Conservation (phyloP, 2,329 filamentous ascomycete species). For the Incumbomyces lentus region DNA sequence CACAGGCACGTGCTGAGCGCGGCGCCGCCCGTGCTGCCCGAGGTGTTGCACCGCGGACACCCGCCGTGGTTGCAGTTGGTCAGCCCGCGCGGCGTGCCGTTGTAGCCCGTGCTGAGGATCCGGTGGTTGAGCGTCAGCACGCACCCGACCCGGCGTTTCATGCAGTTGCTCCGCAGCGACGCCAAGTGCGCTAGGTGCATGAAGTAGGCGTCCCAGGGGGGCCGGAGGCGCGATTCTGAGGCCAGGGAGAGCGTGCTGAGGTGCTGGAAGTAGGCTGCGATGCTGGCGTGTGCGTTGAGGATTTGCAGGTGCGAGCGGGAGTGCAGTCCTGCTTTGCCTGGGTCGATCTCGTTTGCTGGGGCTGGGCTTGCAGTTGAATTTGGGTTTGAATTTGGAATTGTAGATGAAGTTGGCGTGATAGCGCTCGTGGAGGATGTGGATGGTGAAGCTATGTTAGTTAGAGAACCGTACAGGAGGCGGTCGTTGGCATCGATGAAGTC, state of each 20-base stretch:
- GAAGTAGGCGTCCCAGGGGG: constrained; percentile 94
- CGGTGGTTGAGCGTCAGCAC: constrained; percentile 71
- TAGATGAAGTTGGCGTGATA: not conserved
- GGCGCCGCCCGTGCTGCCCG: constrained; percentile 53
- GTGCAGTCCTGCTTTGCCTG: constrained; percentile 64
- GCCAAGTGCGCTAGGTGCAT: constrained; percentile 93
- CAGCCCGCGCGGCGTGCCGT: constrained; percentile 85
- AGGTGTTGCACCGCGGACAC: constrained; percentile 85
- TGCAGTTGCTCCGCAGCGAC: constrained; percentile 86
- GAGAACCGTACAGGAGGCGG: constrained; percentile 57
- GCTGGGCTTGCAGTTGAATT: too few species aligned
- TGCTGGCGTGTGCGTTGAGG: constrained; percentile 68
- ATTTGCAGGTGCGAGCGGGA: constrained; percentile 73
- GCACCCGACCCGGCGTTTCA: constrained; percentile 93
- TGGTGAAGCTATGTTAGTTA: constrained; percentile 27
- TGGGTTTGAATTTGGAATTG: constrained; percentile 1
- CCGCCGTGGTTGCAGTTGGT: constrained; percentile 88
- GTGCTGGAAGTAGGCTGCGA: constrained; percentile 61
- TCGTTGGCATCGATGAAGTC: constrained; percentile 58
- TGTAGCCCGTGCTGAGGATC: constrained; percentile 93
- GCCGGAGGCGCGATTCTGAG: constrained; percentile 68
- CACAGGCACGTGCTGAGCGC: constrained; percentile 81
- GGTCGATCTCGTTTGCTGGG: too few species aligned
- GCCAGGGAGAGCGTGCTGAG: constrained; percentile 66
- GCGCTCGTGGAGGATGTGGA: too few species aligned